phyloP scores from a whole-genome alignment of 495 filamentous ascomycete genomes.

The Penicillium ucsense region DNA sequence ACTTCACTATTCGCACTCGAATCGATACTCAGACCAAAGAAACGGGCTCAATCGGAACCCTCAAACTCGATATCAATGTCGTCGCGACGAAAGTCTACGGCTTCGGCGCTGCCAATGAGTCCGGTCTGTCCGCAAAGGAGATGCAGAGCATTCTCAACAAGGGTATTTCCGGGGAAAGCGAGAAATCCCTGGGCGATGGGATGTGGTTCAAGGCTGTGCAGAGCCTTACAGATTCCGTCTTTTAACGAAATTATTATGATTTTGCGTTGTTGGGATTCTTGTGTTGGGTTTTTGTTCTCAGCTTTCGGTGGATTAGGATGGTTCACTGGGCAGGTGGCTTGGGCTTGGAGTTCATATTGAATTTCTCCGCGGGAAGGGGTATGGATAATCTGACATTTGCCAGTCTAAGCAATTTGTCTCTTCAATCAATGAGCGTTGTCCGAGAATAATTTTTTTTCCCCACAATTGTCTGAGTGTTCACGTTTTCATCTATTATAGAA shows the following conservation, averaged over 20 bases:
- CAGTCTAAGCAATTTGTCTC: conserved; percentile 3
- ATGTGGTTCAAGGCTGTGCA: conserved; percentile 35
- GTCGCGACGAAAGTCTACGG: conserved; percentile 38
- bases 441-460: neutral
- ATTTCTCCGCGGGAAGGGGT: neutral
- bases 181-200: conserved; percentile 24
- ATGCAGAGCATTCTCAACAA: conserved; percentile 30
- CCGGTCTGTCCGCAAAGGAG: conserved; percentile 25
- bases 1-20: conserved; percentile 30
- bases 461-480: neutral
- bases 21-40: conserved; percentile 8
- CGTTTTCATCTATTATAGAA: neutral
- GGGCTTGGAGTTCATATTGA: conserved; percentile 3
- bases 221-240: conserved; percentile 26
- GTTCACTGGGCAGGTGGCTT: neutral
- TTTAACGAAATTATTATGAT: conserved; percentile 11
- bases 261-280: neutral
- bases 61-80: conserved; percentile 33
- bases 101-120: conserved; percentile 23
- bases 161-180: conserved; percentile 16
- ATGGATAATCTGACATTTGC: neutral
- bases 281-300: conserved; percentile 1
- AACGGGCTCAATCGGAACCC: conserved; percentile 13
- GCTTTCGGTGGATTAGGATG: neutral
- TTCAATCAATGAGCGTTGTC: conserved; percentile 2